Evolutionary conservation across 2,329 filamentous ascomycete genomes (phyloP), one percentile per base, ranked within the genome.

Genomic region (Pleoardoris graminearum): DNA sequence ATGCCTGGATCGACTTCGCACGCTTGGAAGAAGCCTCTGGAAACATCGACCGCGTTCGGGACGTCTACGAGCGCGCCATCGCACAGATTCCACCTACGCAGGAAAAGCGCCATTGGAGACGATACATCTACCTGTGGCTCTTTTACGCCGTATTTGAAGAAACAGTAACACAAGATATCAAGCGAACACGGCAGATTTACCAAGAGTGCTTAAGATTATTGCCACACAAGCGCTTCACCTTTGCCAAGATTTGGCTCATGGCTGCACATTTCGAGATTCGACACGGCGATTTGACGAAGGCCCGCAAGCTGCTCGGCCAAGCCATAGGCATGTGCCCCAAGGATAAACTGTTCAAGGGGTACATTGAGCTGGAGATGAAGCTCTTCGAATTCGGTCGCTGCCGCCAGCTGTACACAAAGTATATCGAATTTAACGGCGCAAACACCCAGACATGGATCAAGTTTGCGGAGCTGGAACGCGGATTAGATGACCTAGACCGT

Each of bases 81-180:
- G 91, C 94, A 4, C 93, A 99, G 68, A 85, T 97, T 12, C 94
- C 94, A 2, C 93, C 94, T 0, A 95, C 91, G 17, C 90, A 95
- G 64, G 94, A 97, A 72, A 99, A 99, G 79, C 85, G 94, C 41
- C 92, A 97, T 73, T 99, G 94, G 94, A 84, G 94, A 60, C 83
- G 94, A 30, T 99, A 99, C 74, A 95, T 99, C 54, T 99, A 97
- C 70, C 82, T 99, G 1, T 99, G 93, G 91, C 85, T 97, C 37
- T 97, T 97, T 76, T 99, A 97, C 74, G 94, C 94, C 8, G 78
- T 97, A 16, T 97, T 89, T 85, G 94, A 97, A 72, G 94, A 99
- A 74, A 86, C 90, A 73, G 88, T 93, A 58, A 88, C 87, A 30
- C 87, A 88, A 61, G 91, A 97, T 65, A 68, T 84, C 21, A 84